These are phyloP conservation scores for Phyllosticta citriasiana DNA, from an alignment of 2,329 filamentous ascomycete species.

Conservation along the genomic window DNA sequence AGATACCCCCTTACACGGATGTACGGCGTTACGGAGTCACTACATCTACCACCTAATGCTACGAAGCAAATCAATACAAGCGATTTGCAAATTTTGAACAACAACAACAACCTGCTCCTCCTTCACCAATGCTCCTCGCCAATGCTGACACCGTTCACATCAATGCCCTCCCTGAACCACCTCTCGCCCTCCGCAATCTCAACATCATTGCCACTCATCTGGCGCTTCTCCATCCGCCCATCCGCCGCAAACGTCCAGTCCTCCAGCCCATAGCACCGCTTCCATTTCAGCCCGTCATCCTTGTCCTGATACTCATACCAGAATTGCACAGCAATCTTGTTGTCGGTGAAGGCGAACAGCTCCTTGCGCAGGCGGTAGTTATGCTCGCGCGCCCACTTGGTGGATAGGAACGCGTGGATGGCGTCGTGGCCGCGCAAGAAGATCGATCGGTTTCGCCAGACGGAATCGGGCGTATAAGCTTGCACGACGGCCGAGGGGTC, in stretches of 20 bases:
- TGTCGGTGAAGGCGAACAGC: slow-evolving; percentile 63
- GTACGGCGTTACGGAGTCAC: slow-evolving; percentile 6
- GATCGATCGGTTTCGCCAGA: slow-evolving; percentile 68
- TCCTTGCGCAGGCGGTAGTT: slow-evolving; percentile 72
- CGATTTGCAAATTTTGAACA: background rate
- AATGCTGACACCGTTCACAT: slow-evolving; percentile 59
- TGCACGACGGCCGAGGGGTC: slow-evolving; percentile 55
- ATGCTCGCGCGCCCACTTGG: slow-evolving; percentile 65
- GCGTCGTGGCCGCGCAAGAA: slow-evolving; percentile 61
- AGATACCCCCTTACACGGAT: slow-evolving; percentile 10
- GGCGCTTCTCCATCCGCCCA: slow-evolving; percentile 61
- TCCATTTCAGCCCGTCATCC: slow-evolving; percentile 59
- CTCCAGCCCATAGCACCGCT: slow-evolving; percentile 75
- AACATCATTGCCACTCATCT: slow-evolving; percentile 69
- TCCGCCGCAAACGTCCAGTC: slow-evolving; percentile 67
- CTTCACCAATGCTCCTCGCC: slow-evolving; percentile 56
- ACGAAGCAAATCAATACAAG: background rate
- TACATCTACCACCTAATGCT: background rate
- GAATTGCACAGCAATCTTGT: slow-evolving; percentile 80
- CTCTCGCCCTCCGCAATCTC: slow-evolving; percentile 51
- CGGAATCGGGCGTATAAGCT: slow-evolving; percentile 64
- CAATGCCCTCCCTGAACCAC: slow-evolving; percentile 60
- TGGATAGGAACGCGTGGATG: slow-evolving; percentile 57
- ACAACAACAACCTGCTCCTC: too few species aligned
- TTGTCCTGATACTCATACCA: slow-evolving; percentile 76